Evolutionary conservation across 495 filamentous ascomycete genomes (phyloP), one percentile per base, ranked within the genome.

Genomic region (Chlorociboria aeruginascens): DNA sequence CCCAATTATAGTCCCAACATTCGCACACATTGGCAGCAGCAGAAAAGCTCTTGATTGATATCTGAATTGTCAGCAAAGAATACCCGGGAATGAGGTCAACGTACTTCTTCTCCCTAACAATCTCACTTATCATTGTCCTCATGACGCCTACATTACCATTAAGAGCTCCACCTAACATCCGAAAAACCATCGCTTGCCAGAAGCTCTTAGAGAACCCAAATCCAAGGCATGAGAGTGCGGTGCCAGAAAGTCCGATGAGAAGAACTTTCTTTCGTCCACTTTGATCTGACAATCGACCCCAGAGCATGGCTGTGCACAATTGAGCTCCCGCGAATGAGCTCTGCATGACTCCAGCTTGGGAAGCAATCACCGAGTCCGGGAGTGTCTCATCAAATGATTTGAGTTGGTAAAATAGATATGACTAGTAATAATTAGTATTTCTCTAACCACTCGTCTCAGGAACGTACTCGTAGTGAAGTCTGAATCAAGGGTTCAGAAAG

Each of bases 101-200:
- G 36, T 86, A 92, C 60, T 66, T 73, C 53, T 72, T 76, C 63
- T 82, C 78, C 44, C 65, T 57, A 7, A 82, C 67, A 32, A 77
- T 72, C 63, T 93, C 88, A 6, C 76, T 74, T 25, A 89, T 82
- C 74, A 87, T 86, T 0, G 83, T 90, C 37, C 86, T 71, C 65
- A 90, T 80, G 32, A 89, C 82, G 0, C 85, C 84, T 0, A 88
- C 79, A 55, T 88, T 92, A 0, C 86, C 86, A 61, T 94, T 94
- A 45, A 87, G 75, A 8, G 77, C 76, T 25, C 86, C 86, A 17
- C 83, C 86, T 36, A 89, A 61, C 32, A 69, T 78, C 31, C 86
- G 69, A 65, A 86, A 94, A 36, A 82, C 63, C 53, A 89, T 65
- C 28, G 85, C 86, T 61, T 81, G 76, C 61, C 70, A 71, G 51